Evolutionary conservation across 306 rosid species (phyloP), one percentile per base, ranked within the genome.

Genomic region (Lathyrus sativus): DNA sequence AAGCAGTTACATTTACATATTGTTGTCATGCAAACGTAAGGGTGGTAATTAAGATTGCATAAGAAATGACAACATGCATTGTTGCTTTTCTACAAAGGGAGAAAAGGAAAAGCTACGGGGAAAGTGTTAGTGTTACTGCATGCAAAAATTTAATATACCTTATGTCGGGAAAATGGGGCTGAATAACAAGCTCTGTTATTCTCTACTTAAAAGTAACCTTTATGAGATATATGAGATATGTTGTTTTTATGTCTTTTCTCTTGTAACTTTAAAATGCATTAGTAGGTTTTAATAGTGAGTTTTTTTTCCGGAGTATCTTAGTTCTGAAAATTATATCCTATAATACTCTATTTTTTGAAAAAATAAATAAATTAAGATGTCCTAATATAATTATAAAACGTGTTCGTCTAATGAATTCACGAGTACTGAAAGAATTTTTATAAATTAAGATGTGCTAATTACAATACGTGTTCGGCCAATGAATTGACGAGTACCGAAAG

Each of bases 161-260:
- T 45, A 60, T 88, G 97, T 91, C 87, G 86, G 89, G 86, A 37
- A 80, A 69, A 70, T 29, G 65, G 68, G 86, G 71, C 92, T 81
- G 80, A 81, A 78, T 83, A 86, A 79, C 85, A 82, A 67, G 63
- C 80, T 56, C 67, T 65, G 54, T 67, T 62, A 64, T 61, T 44
- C 57, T 51, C 17, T n/a, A 44, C 50, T 44, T 44, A 44, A 18
- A 84, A 76, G 83, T 46, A 12, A 55, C 68, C 80, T 83, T 76
- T 68, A 9, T 37, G 49, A 42, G 35, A 74, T 59, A 3, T 68
- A 9, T 37, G 49, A 42, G 35, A 74, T 59, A 3, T 44, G 15
- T 58, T 39, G 72, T 76, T 73, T 74, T 43, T 28, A 15, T 28
- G 37, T 35, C 19, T 48, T 38, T 48, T 46, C 70, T 29, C 63